Conservation (phyloP, 148 eudicot species). For the Camellia lanceoleosa region DNA sequence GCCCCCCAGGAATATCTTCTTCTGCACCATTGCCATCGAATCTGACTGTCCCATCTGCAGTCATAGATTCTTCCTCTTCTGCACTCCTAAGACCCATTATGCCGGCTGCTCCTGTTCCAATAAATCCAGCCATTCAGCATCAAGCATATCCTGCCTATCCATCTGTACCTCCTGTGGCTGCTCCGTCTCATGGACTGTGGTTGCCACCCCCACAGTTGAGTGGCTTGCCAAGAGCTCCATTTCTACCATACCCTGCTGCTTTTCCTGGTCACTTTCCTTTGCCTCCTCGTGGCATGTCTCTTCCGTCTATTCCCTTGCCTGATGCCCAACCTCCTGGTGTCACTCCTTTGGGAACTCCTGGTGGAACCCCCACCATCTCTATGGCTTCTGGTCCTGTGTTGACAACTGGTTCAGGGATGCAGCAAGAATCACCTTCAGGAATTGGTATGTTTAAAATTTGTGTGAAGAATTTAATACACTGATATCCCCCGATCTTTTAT, state of each 20-base stretch:
- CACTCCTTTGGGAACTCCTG: conserved; percentile 46
- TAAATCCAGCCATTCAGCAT: conserved; percentile 49
- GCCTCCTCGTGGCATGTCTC: conserved; percentile 50
- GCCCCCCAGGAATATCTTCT: conserved; percentile 42
- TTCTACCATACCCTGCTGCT: conserved; percentile 53
- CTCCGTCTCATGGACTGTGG: conserved; percentile 67
- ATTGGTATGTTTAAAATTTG: conserved; percentile 45
- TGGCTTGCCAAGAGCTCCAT: conserved; percentile 54
- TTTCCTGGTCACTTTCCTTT: conserved; percentile 63
- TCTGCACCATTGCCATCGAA: conserved; percentile 24
- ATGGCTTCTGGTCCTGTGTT: conserved; percentile 34
- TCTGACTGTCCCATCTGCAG: conserved; percentile 30
- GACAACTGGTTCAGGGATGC: conserved; percentile 32
- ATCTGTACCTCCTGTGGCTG: conserved; percentile 42
- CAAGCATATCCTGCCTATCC: conserved; percentile 47
- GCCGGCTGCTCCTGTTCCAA: conserved; percentile 27
- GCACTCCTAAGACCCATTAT: conserved; percentile 32
- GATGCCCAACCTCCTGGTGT: conserved; percentile 85
- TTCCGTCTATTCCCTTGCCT: conserved; percentile 58
- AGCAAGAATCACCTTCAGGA: conserved; percentile 73
- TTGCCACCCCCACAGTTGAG: conserved; percentile 56
- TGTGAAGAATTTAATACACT: background rate
- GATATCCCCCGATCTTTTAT: background rate
- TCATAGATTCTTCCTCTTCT: conserved; percentile 34
- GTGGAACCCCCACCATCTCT: conserved; percentile 28